Percentiles rank a stretch among this genome's conserved stretches.
Conservation (phyloP, 345 rosid species). For the Lepidium didymum region DNA sequence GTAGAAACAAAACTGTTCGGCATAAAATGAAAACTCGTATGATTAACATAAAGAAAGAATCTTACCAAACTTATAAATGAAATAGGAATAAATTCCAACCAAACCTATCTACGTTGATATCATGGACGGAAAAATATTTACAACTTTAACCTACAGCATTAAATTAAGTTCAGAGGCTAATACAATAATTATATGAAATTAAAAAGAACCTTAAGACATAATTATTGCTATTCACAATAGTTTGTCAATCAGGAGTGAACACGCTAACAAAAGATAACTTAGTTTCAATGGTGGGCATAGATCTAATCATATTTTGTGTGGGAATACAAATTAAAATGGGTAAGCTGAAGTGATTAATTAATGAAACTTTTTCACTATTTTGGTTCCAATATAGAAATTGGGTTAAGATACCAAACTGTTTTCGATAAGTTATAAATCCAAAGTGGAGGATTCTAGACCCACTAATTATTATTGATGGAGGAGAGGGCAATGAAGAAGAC, state of each 20-base stretch:
- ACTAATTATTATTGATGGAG: constrained; percentile 2
- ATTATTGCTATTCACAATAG: background rate
- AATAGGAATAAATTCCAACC: background rate
- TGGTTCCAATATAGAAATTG: background rate
- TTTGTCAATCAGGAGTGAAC: background rate
- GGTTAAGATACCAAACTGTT: constrained; percentile 1
- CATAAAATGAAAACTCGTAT: background rate
- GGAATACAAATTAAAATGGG: background rate
- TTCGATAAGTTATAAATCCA: constrained; percentile 17
- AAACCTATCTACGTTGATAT: background rate
- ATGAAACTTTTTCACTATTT: background rate
- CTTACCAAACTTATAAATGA: constrained; percentile 8
- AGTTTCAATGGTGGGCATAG: background rate
- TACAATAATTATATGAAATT: background rate
- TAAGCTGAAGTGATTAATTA: background rate
- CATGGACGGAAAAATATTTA: background rate
- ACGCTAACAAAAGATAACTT: background rate
- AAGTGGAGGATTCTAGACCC: background rate
- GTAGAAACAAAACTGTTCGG: too few species aligned
- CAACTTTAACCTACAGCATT: background rate
- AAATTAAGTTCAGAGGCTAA: background rate
- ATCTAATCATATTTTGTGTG: background rate
- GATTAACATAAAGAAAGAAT: background rate
- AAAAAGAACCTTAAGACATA: background rate
- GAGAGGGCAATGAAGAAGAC: constrained; percentile 4